A percentile compares a stretch with the other conserved stretches of the same genome.
Conservation (phyloP, 2,329 filamentous ascomycete species). For the Ceratocystis colombiana region DNA sequence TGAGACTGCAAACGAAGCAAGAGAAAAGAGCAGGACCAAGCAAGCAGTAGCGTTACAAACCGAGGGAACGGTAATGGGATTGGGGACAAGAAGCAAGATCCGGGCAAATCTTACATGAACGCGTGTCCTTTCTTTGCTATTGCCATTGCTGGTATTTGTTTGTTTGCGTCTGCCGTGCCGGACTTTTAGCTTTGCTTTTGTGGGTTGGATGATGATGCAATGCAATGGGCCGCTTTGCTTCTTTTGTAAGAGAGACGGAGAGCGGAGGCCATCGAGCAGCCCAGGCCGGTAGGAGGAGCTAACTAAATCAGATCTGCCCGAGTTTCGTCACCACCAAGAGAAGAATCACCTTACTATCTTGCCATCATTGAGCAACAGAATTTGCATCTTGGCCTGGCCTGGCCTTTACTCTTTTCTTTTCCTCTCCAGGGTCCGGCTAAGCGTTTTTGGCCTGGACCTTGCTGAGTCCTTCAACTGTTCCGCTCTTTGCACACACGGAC, state of each 20-base stretch:
- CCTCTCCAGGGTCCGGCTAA: neutral
- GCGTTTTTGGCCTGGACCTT: neutral
- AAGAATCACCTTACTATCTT: too few relatives aligned
- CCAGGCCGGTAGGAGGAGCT: too few relatives aligned
- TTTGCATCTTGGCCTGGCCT: neutral
- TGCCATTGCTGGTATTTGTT: neutral
- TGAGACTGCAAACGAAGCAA: neutral
- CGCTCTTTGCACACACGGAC: slow-evolving; percentile 1
- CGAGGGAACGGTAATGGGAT: slow-evolving; percentile 1
- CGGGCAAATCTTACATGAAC: slow-evolving; percentile 1
- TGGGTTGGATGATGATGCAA: too few relatives aligned
- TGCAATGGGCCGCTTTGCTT: too few relatives aligned
- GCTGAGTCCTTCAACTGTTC: neutral
- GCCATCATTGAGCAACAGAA: too few relatives aligned
- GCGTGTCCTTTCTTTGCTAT: neutral
- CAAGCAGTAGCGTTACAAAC: neutral
- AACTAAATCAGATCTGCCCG: too few relatives aligned
- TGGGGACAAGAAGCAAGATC: neutral
- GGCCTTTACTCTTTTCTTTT: neutral
- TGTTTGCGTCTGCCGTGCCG: neutral
- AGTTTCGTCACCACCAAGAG: too few relatives aligned
- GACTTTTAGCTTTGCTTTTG: neutral
- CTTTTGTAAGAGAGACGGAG: too few relatives aligned
- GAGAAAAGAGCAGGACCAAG: neutral
- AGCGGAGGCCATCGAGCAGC: too few relatives aligned